These are phyloP conservation scores for Lathyrus oleraceus DNA, from an alignment of 306 rosid species.

Conservation along the genomic window DNA sequence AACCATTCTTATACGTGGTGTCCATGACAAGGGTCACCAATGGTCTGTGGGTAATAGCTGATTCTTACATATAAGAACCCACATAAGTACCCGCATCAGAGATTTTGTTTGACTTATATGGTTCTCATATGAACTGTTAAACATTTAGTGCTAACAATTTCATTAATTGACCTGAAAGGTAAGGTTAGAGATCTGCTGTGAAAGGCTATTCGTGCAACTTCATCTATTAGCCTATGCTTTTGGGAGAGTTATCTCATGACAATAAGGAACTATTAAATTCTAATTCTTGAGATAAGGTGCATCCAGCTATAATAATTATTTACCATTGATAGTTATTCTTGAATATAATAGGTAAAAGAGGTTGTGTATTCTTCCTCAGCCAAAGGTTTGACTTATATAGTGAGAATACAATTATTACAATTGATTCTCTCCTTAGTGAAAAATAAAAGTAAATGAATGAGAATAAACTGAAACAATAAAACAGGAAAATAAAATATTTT, in stretches of 20 bases:
- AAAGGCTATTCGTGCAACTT: neutral
- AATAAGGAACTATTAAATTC: neutral
- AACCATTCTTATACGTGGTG: neutral
- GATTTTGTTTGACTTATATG: neutral
- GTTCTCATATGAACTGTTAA: neutral
- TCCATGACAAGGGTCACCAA: neutral
- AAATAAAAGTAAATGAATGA: too few relatives aligned
- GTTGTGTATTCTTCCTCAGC: too few relatives aligned
- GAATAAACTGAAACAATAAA: too few relatives aligned
- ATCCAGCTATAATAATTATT: constrained; percentile 11
- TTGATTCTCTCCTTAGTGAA: too few relatives aligned
- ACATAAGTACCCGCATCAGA: neutral
- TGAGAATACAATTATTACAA: too few relatives aligned
- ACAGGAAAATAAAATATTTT: too few relatives aligned
- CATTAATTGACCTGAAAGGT: neutral
- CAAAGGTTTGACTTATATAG: too few relatives aligned
- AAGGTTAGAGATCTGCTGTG: neutral
- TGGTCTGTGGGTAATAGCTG: neutral
- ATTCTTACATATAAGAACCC: neutral
- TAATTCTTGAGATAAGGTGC: constrained; percentile 13
- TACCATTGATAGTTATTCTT: constrained; percentile 4
- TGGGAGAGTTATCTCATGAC: neutral
- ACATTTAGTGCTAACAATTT: neutral
- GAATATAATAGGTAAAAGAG: too few relatives aligned
- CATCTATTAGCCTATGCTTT: constrained; percentile 5